Evolutionary conservation across 768 basidiomycete genomes (phyloP), one percentile per base, ranked within the genome.

Genomic region (Dioszegia hungarica): DNA sequence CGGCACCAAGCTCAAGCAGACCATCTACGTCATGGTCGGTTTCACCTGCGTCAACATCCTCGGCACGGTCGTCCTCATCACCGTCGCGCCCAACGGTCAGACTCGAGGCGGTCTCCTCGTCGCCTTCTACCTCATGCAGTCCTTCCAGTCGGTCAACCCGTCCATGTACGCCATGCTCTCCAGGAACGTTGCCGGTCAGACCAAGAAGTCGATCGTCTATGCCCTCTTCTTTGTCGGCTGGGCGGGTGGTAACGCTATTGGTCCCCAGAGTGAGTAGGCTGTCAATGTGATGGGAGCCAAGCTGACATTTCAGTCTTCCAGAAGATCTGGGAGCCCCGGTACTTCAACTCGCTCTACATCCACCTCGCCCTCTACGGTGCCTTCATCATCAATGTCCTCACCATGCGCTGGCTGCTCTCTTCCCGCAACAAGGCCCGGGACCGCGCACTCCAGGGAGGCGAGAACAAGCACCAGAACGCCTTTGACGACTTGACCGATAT

Each of bases 211-310:
- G 12, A 67, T 81, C 14, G 78, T 79, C 0, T 80, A 82, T 81
- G 64, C 80, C 78, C 0, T 79, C 79, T n/a, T 77, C 43, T 68
- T 81, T 81, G 39, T 81, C 37, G 79, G 79, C 5, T 83, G 81
- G 80, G 80, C 81, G n/a, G 78, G 79, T 6, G 82, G 82, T 15
- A 83, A 82, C 66, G 80, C 81, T 6, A 70, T 81, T 54, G 79
- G 78, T 5, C 80, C 80, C 1, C 80, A 81, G 45, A 46, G 39
- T 40, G n/a, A 40, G 39, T 40, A 22, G n/a, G 20, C 20, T n/a
- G n/a, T n/a, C n/a, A n/a, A 40, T 8, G n/a, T 17, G 20, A 40
- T 17, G 39, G 14, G 31, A 33, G 31, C 8, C 14, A 6, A 40
- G 39, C 39, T 40, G 39, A 40, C 31, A 40, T 8, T 40, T 22